These are phyloP conservation scores for Puccinia coronata DNA, from an alignment of 1,284 basidiomycete genomes.

Conservation along the genomic window DNA sequence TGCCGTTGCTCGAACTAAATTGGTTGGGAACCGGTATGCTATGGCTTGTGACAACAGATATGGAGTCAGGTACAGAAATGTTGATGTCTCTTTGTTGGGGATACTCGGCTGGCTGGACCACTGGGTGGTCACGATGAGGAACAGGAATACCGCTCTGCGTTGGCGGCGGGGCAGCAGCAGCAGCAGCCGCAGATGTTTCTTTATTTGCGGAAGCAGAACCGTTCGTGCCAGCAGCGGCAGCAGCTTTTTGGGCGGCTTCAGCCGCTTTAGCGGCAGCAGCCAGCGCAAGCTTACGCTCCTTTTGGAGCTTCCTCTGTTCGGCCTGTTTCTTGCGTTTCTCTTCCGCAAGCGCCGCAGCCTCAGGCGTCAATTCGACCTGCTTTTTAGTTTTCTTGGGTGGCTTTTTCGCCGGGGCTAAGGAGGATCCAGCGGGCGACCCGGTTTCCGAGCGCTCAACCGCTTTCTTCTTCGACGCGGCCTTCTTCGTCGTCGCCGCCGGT, in stretches of 20 bases:
- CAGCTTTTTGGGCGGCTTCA: constrained; percentile 21
- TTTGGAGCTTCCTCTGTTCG: constrained; percentile 29
- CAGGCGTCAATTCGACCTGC: constrained; percentile 26
- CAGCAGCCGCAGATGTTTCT: not conserved
- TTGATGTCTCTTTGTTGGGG: constrained; percentile 22
- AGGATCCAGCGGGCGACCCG: constrained; percentile 37
- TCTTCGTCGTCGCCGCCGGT: not conserved
- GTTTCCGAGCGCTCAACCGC: constrained; percentile 38
- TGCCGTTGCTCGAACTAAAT: constrained; percentile 12
- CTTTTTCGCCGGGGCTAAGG: constrained; percentile 19
- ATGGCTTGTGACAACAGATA: constrained; percentile 14
- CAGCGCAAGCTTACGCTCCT: constrained; percentile 36
- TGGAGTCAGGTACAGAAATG: constrained; percentile 24
- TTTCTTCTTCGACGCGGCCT: constrained; percentile 34
- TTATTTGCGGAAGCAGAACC: constrained; percentile 6
- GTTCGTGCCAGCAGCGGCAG: not conserved
- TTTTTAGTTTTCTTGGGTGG: constrained; percentile 41
- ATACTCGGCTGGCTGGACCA: not conserved
- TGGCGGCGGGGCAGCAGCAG: not conserved
- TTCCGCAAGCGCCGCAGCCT: constrained; percentile 30
- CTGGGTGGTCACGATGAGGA: constrained; percentile 22
- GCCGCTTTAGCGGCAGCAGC: constrained; percentile 24
- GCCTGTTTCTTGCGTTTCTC: constrained; percentile 45
- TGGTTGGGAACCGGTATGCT: constrained; percentile 40
- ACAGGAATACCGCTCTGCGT: constrained; percentile 11